These are phyloP conservation scores for Blastobotrys raffinosifermentans DNA, from an alignment of 1,139 yeast genomes.

Conservation along the genomic window DNA sequence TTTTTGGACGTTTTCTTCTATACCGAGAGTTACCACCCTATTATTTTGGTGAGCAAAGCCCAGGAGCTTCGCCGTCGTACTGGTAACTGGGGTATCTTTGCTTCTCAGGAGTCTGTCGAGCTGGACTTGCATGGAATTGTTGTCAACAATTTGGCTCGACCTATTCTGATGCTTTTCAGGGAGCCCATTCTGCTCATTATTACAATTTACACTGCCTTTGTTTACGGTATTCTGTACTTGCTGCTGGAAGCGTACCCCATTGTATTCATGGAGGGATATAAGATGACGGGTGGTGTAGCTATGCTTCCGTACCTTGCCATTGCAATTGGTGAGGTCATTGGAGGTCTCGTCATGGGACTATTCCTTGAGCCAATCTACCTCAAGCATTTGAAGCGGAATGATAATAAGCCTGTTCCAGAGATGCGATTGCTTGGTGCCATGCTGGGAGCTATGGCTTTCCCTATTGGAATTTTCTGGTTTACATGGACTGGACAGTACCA, in stretches of 20 bases:
- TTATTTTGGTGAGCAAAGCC: slow-evolving; percentile 43
- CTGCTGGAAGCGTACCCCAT: slow-evolving; percentile 76
- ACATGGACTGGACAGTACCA: slow-evolving; percentile 80
- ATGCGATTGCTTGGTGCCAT: slow-evolving; percentile 72
- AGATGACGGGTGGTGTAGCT: slow-evolving; percentile 50
- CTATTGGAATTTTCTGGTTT: slow-evolving; percentile 77
- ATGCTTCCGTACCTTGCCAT: slow-evolving; percentile 39
- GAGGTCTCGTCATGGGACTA: slow-evolving; percentile 35
- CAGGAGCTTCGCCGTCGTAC: slow-evolving; percentile 43
- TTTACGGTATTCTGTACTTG: slow-evolving; percentile 78
- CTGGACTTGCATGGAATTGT: slow-evolving; percentile 58
- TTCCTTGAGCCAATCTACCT: slow-evolving; percentile 36
- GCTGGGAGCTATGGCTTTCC: slow-evolving; percentile 60
- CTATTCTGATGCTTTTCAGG: slow-evolving; percentile 56
- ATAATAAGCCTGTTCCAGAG: slow-evolving; percentile 68
- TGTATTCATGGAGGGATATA: slow-evolving; percentile 57
- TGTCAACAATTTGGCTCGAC: slow-evolving; percentile 65
- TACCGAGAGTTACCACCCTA: slow-evolving; percentile 48
- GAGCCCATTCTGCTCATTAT: slow-evolving; percentile 71
- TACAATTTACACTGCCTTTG: slow-evolving; percentile 72
- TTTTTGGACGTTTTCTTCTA: slow-evolving; percentile 36
- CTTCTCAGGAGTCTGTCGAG: slow-evolving; percentile 71
- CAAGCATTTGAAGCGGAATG: slow-evolving; percentile 40
- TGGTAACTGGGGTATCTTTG: slow-evolving; percentile 72
- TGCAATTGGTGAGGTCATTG: slow-evolving; percentile 44